Evolutionary conservation across 2,329 filamentous ascomycete genomes (phyloP), one percentile per base, ranked within the genome.

Genomic region (Xylaria sp.): DNA sequence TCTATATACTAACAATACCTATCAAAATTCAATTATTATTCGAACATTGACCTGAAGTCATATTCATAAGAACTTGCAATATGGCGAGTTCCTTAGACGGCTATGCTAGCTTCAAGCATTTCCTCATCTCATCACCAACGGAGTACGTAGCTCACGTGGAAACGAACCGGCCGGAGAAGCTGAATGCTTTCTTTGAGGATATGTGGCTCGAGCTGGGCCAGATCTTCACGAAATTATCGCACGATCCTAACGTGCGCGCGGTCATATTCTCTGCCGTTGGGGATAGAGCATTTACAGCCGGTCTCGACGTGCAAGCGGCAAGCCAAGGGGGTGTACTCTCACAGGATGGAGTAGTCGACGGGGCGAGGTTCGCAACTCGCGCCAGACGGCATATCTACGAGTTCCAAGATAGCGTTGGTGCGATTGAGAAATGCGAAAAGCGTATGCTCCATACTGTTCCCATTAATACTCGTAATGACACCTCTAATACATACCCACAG

Each of bases 391-490:
- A 93, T 78, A 90, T 98, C 67, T 81, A 86, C 69, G 89, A 93
- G 71, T 97, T 98, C 80, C 96, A 99, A 81, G 86, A 87, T 61
- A 92, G 90, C 76, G 90, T 99, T 71, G 86, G 86, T 0, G 87
- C 90, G 15, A 83, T 97, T 63, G 95, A 98, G 80, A 90, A 87
- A 74, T 98, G 95, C 81, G 92, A 96, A 82, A 98, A 98, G 82
- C 94, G 89, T 91, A 81, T 74, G 88, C 84, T 44, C 51, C 20
- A 28, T 31, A 23, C 10, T 9, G 9, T 56, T n/a, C 20, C 7
- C 28, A 12, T 31, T 6, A 7, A 25, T 66, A 31, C 57, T 69
- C 15, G n/a, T 34, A 4, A 65, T 37, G 13, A 37, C 51, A 46
- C 25, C 31, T 41, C 63, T 65, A 60, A 67, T 50, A 18, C 65